These are phyloP conservation scores for Colletotrichum cordylinicola DNA, from an alignment of 2,329 filamentous ascomycete species.

Conservation along the genomic window DNA sequence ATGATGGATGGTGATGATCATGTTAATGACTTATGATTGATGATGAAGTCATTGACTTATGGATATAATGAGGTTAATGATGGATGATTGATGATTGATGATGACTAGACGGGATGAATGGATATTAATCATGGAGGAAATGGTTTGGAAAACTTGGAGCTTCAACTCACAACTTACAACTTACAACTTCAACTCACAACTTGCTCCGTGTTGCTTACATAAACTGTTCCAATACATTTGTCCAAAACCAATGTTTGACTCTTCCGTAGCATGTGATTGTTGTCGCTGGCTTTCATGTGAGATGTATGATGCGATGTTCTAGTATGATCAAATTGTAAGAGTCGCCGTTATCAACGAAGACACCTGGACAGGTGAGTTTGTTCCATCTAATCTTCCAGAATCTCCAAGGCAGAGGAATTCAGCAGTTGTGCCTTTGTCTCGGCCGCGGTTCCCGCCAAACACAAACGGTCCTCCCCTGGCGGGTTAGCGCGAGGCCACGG, in stretches of 20 bases:
- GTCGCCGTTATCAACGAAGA: background rate
- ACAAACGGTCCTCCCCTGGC: background rate
- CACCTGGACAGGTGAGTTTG: background rate
- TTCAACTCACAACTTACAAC: background rate
- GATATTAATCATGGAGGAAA: background rate
- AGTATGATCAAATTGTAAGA: accelerated
- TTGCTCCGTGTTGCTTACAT: background rate
- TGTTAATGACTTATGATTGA: too few species aligned
- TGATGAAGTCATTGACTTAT: too few species aligned
- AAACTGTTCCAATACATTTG: background rate
- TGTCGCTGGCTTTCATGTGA: background rate
- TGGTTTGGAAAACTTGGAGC: background rate
- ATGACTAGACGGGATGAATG: background rate
- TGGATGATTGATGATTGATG: background rate
- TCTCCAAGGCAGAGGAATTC: background rate
- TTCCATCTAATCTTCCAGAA: background rate
- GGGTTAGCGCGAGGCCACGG: background rate
- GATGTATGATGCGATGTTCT: background rate
- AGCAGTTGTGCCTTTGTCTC: background rate
- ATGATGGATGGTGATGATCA: background rate
- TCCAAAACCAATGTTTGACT: background rate
- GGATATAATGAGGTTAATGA: background rate
- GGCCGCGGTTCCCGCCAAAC: background rate
- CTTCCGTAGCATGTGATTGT: background rate
- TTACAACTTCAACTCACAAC: background rate